A percentile compares a stretch with the other conserved stretches of the same genome.
These are phyloP conservation scores for Fraxinus quadrangulata DNA, from an alignment of 257 asterid genomes.

Conservation along the genomic window DNA sequence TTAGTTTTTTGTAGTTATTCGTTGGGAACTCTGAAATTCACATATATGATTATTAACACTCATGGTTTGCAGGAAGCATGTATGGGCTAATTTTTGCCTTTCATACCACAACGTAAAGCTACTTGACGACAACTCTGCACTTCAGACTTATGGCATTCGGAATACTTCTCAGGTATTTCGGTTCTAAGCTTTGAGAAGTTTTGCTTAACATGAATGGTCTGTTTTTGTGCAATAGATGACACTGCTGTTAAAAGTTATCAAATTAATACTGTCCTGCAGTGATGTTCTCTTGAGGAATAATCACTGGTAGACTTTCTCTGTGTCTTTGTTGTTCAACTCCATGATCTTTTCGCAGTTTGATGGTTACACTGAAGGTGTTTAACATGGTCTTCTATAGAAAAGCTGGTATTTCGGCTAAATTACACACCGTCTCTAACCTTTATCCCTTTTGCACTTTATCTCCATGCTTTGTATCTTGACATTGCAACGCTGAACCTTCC, in stretches of 20 bases:
- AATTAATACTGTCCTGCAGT: not conserved
- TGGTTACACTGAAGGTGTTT: no score
- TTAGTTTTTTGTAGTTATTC: not conserved
- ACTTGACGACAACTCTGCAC: slow-evolving; percentile 59
- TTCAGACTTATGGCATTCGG: slow-evolving; percentile 65
- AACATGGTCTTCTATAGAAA: no score
- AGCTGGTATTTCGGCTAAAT: no score
- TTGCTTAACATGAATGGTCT: not conserved
- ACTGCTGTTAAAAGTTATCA: not conserved
- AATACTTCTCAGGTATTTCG: slow-evolving; percentile 76
- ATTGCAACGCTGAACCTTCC: not conserved
- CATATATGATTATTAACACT: not conserved
- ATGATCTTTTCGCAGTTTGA: not conserved
- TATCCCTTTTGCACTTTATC: no score
- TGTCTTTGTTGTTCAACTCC: no score
- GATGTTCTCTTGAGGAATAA: not conserved
- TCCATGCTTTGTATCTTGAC: not conserved
- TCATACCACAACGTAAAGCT: slow-evolving; percentile 67
- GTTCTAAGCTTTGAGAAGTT: not conserved
- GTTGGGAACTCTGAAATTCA: not conserved
- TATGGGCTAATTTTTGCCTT: slow-evolving; percentile 85
- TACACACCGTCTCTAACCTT: no score
- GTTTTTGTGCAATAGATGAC: not conserved
- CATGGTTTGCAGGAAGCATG: slow-evolving; percentile 73
- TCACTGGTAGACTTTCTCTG: not conserved